phyloP scores from a whole-genome alignment of 2,329 filamentous ascomycete genomes.

The Diplodia scrobiculata region DNA sequence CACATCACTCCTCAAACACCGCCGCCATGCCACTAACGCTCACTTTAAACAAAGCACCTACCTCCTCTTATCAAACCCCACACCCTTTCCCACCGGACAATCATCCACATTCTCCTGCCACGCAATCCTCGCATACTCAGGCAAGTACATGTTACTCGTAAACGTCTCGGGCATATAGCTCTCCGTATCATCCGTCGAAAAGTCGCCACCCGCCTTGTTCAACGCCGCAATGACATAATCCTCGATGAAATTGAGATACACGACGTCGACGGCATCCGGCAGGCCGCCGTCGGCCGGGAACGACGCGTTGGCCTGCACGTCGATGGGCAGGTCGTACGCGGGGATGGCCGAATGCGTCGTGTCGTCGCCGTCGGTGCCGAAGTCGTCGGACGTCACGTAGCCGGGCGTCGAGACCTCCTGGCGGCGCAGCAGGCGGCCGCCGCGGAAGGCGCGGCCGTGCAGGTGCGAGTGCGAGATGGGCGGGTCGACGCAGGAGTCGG shows the following conservation, averaged over 20 bases:
- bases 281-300: slow-evolving; percentile 50
- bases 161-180: slow-evolving; percentile 47
- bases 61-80: slow-evolving; percentile 33
- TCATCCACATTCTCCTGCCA: slow-evolving; percentile 48
- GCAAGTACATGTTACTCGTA: slow-evolving; percentile 48
- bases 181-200: slow-evolving; percentile 37
- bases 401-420: slow-evolving; percentile 49
- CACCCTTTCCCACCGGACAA: slow-evolving; percentile 45
- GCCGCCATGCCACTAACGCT: background rate
- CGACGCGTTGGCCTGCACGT: slow-evolving; percentile 54
- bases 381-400: slow-evolving; percentile 60
- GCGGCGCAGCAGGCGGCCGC: slow-evolving; percentile 54
- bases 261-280: slow-evolving; percentile 54
- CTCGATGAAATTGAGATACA: slow-evolving; percentile 57
- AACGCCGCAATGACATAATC: slow-evolving; percentile 43
- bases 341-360: slow-evolving; percentile 56
- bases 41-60: background rate
- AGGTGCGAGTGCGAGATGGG: slow-evolving; percentile 39
- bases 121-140: slow-evolving; percentile 46
- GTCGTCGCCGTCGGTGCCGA: slow-evolving; percentile 60
- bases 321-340: slow-evolving; percentile 53
- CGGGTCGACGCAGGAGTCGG: slow-evolving; percentile 56
- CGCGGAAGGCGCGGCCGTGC: slow-evolving; percentile 38
- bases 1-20: background rate
- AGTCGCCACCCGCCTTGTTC: slow-evolving; percentile 42